Evolutionary conservation across 345 rosid genomes (phyloP).

Genomic region (Pugionium cornutum): DNA sequence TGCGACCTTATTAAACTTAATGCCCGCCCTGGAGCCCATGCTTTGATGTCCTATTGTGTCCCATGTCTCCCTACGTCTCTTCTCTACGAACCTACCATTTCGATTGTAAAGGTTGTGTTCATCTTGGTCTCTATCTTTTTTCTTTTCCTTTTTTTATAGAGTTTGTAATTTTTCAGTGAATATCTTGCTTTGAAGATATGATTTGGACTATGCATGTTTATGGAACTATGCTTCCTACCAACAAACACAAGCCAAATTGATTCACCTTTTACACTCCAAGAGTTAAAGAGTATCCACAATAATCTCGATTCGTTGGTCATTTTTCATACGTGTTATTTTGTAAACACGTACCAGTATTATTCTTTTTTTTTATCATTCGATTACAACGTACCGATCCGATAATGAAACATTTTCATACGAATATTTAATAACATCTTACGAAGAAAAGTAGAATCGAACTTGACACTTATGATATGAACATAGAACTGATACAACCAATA

Average conservation of each 20-base stretch:
- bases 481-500: too few species aligned
- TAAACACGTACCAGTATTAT: too few species aligned
- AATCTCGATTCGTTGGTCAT: too few species aligned
- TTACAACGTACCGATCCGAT: too few species aligned
- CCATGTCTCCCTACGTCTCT: conserved; percentile 24
- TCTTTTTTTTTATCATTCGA: too few species aligned
- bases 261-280: neutral
- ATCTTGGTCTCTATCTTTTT: neutral
- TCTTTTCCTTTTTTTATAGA: neutral
- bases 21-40: conserved; percentile 23
- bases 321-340: too few species aligned
- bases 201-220: conserved; percentile 39
- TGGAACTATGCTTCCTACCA: conserved; percentile 36
- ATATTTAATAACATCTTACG: too few species aligned
- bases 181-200: conserved; percentile 8
- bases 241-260: conserved; percentile 28
- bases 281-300: too few species aligned
- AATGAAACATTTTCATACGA: too few species aligned
- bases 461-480: too few species aligned
- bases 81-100: conserved; percentile 35
- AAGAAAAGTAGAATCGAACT: too few species aligned
- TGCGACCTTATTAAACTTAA: too few species aligned
- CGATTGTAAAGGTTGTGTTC: conserved; percentile 26
- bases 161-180: neutral
- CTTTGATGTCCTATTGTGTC: conserved; percentile 37